These are phyloP conservation scores for Mycena sanguinolenta DNA, from an alignment of 768 basidiomycete genomes.

Conservation along the genomic window DNA sequence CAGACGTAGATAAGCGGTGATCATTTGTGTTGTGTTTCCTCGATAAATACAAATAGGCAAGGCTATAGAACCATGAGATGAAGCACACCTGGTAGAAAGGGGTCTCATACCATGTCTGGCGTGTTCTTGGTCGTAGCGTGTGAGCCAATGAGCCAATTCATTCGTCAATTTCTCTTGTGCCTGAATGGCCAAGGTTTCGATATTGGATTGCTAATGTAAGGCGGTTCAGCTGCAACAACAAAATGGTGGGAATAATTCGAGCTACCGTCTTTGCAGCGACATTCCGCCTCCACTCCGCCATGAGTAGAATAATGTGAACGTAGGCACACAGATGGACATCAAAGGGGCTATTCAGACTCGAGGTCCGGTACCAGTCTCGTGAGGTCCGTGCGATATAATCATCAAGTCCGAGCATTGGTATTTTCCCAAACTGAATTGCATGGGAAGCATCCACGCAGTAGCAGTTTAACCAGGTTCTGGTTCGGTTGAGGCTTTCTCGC, in stretches of 20 bases:
- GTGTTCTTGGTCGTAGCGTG: constrained; percentile 56
- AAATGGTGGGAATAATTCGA: not conserved
- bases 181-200: constrained; percentile 50
- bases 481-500: constrained; percentile 77
- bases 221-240: constrained; percentile 21
- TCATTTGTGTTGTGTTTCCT: constrained; percentile 60
- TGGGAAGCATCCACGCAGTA: constrained; percentile 82
- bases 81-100: not conserved
- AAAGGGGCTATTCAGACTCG: constrained; percentile 53
- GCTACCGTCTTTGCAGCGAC: constrained; percentile 35
- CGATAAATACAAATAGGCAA: constrained; percentile 59
- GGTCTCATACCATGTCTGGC: constrained; percentile 49
- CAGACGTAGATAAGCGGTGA: constrained; percentile 66
- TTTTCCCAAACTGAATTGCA: constrained; percentile 83
- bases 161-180: constrained; percentile 53
- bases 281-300: constrained; percentile 59
- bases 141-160: constrained; percentile 56
- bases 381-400: constrained; percentile 70
- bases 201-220: constrained; percentile 49
- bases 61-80: constrained; percentile 43
- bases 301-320: constrained; percentile 63
- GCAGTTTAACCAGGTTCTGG: constrained; percentile 82
- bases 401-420: constrained; percentile 74
- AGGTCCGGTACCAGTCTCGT: constrained; percentile 62
- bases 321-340: constrained; percentile 66